These are phyloP conservation scores for Euphorbia pulcherrima DNA, from an alignment of 345 rosid species.

Conservation along the genomic window DNA sequence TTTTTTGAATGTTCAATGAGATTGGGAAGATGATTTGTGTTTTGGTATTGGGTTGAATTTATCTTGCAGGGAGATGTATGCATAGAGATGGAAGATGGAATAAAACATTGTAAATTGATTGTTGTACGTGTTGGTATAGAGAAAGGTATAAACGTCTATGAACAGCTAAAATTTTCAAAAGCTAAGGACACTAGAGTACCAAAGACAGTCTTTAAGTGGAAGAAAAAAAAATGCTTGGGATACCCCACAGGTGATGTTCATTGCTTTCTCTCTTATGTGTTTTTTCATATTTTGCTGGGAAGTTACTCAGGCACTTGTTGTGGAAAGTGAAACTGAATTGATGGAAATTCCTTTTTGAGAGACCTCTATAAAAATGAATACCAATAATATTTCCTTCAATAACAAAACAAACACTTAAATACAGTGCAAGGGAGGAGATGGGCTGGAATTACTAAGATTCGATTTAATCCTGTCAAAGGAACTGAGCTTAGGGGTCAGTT, in stretches of 20 bases:
- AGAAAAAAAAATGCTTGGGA: slow-evolving; percentile 68
- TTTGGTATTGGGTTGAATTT: neutral
- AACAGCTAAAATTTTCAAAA: slow-evolving; percentile 53
- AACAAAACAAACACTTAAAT: too few species aligned
- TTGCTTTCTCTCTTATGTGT: neutral
- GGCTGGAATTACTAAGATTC: slow-evolving; percentile 54
- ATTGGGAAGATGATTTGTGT: neutral
- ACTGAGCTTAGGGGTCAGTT: slow-evolving; percentile 53
- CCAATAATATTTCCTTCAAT: too few species aligned
- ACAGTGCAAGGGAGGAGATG: slow-evolving; percentile 69
- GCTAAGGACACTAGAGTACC: slow-evolving; percentile 55
- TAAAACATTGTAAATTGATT: slow-evolving; percentile 56
- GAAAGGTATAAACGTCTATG: slow-evolving; percentile 45
- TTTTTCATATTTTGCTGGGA: slow-evolving; percentile 43
- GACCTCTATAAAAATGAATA: too few species aligned
- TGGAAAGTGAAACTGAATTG: too few species aligned
- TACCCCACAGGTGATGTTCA: slow-evolving; percentile 58
- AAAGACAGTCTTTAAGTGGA: slow-evolving; percentile 60
- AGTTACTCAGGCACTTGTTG: too few species aligned
- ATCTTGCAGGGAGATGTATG: slow-evolving; percentile 59
- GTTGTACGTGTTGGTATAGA: slow-evolving; percentile 80
- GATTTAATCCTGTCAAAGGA: slow-evolving; percentile 44
- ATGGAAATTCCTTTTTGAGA: too few species aligned
- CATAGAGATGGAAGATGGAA: slow-evolving; percentile 46
- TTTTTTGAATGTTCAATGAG: neutral